Evolutionary conservation across 306 rosid genomes (phyloP).

Genomic region (Medicago ruthenica): DNA sequence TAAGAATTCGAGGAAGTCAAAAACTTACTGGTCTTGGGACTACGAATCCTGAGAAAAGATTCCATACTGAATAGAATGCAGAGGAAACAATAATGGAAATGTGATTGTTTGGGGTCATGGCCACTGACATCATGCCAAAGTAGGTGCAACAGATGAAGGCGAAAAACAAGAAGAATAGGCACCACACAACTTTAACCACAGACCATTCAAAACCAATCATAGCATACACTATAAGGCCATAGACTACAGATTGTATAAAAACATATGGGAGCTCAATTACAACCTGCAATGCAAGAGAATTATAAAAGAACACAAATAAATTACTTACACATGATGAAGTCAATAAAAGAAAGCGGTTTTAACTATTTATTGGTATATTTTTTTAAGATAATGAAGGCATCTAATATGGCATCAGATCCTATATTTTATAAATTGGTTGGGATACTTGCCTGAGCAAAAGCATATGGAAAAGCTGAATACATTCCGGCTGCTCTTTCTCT

Average conservation of each 20-base stretch:
- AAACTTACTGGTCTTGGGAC: conserved; percentile 61
- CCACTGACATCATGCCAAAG: conserved; percentile 71
- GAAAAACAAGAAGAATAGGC: conserved; percentile 57
- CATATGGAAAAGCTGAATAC: conserved; percentile 70
- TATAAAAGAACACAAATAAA: no score
- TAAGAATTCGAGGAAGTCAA: neutral
- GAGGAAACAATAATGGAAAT: conserved; percentile 50
- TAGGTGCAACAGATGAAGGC: conserved; percentile 60
- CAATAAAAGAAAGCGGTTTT: no score
- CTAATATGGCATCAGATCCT: no score
- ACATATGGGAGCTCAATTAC: conserved; percentile 62
- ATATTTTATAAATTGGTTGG: neutral
- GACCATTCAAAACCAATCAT: conserved; percentile 68
- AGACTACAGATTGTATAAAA: conserved; percentile 53
- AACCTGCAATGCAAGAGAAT: conserved; percentile 46
- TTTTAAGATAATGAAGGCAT: no score
- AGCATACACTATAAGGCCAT: conserved; percentile 55
- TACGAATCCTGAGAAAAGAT: conserved; percentile 66
- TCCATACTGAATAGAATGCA: conserved; percentile 57
- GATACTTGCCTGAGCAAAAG: conserved; percentile 60
- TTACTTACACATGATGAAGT: no score
- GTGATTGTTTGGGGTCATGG: conserved; percentile 61
- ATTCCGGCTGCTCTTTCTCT: conserved; percentile 69
- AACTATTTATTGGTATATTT: no score
- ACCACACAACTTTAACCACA: conserved; percentile 54